Conservation (phyloP, 176 grass and related monocot genomes). For the Echinochloa phyllopogon region DNA sequence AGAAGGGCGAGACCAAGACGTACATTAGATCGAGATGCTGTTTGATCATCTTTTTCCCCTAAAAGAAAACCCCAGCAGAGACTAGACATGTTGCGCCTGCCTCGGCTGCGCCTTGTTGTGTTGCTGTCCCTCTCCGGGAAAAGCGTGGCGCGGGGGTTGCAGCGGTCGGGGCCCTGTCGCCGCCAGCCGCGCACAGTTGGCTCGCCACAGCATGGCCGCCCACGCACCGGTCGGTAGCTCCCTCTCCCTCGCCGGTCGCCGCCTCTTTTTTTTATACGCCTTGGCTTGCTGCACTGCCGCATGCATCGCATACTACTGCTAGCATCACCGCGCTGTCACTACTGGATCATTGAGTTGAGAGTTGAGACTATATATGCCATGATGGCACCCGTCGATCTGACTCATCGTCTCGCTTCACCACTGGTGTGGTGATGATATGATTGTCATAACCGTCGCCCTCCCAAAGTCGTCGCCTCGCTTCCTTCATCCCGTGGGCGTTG, state of each 20-base stretch:
- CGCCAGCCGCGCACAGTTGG: slow-evolving; percentile 34
- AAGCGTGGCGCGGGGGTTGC: slow-evolving; percentile 38
- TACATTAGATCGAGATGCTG: neutral
- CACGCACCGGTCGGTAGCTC: slow-evolving; percentile 21
- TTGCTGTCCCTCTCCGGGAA: slow-evolving; percentile 39
- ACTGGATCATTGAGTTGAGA: neutral
- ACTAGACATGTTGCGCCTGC: no score
- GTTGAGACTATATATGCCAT: neutral
- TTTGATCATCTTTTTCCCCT: neutral
- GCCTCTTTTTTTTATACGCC: no score
- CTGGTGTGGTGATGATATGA: neutral
- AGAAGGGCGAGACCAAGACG: neutral
- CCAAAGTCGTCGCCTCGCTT: slow-evolving; percentile 15
- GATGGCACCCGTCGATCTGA: neutral
- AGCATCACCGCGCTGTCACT: neutral
- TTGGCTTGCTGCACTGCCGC: no score
- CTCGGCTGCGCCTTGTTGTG: slow-evolving; percentile 32
- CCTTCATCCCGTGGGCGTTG: neutral
- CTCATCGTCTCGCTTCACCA: neutral
- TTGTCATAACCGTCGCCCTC: slow-evolving; percentile 19
- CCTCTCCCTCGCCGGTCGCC: neutral
- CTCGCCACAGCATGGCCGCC: slow-evolving; percentile 32
- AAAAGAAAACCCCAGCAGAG: neutral
- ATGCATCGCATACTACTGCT: no score
- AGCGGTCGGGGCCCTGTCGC: slow-evolving; percentile 46